Base-by-base conservation (phyloP, 73 alveolate species). In the Durusdinium trenchii region DNA sequence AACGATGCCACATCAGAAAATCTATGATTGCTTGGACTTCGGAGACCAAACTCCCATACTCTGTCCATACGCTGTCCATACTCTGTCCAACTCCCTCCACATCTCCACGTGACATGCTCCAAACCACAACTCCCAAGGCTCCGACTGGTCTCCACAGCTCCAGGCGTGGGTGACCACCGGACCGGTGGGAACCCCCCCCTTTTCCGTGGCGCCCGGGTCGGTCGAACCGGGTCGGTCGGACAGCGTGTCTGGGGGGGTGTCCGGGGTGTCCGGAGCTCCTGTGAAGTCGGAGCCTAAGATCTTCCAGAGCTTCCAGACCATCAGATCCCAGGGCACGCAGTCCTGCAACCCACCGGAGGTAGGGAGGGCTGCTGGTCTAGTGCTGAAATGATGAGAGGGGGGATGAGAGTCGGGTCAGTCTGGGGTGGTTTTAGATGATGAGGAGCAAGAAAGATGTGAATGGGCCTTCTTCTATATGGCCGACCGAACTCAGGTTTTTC, bases 221-320 rank as follows among this genome's bases (percentile, higher is more conserved):
- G n/a, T n/a, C n/a, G n/a, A n/a, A n/a, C n/a, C n/a, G n/a, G n/a
- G n/a, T n/a, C n/a, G n/a, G n/a, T n/a, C n/a, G n/a, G n/a, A n/a
- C n/a, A n/a, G n/a, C n/a, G n/a, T n/a, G n/a, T n/a, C n/a, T n/a
- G n/a, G n/a, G n/a, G n/a, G n/a, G n/a, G n/a, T n/a, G n/a, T n/a
- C n/a, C n/a, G n/a, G n/a, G n/a, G n/a, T n/a, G 32, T 57, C 69
- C 32, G 69, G 69, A 23, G 69, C 46, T 26, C 94, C 94, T 36
- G 82, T 32, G 52, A 91, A 89, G 57, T 91, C 98, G 32, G 76
- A 23, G 0, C 96, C 98, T 36, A 64, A 60, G 38, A 91, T 57
- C 89, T 91, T 73, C 98, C 98, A 91, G 30, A 91, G 76, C 98
- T 91, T 91, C 98, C 98, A 91, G 18, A 91, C 98, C 67, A 78